These are phyloP conservation scores for Tulasnella sp. DNA, from an alignment of 768 basidiomycete genomes.

Conservation along the genomic window DNA sequence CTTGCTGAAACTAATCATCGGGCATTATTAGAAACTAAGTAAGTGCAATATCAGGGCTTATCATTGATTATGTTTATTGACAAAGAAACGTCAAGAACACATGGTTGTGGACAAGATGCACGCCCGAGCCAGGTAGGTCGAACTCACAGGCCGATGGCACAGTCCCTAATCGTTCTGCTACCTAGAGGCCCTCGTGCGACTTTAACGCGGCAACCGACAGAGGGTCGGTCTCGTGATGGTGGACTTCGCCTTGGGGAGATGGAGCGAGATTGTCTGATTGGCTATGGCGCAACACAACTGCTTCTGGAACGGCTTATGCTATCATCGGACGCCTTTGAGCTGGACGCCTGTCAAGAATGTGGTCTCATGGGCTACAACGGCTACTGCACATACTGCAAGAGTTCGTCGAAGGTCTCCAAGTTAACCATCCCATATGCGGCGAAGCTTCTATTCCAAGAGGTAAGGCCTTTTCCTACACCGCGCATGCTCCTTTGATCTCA, in stretches of 20 bases:
- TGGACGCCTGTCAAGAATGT: conserved; percentile 89
- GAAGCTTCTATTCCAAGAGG: conserved; percentile 86
- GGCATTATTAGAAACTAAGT: conserved; percentile 75
- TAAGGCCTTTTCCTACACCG: conserved; percentile 26
- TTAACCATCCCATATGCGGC: conserved; percentile 95
- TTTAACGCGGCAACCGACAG: conserved; percentile 93
- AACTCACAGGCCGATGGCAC: not conserved
- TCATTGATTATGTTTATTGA: conserved; percentile 1
- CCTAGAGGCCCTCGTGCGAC: conserved; percentile 88
- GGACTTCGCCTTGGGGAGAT: conserved; percentile 96
- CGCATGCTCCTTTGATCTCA: not conserved
- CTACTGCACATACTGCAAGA: conserved; percentile 98
- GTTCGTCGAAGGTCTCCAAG: conserved; percentile 90
- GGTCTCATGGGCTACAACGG: conserved; percentile 91
- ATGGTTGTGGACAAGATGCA: conserved; percentile 99
- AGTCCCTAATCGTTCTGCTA: conserved; percentile 17
- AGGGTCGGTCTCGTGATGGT: conserved; percentile 95
- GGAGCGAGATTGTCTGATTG: conserved; percentile 98
- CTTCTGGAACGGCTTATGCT: conserved; percentile 97
- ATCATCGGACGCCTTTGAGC: conserved; percentile 95
- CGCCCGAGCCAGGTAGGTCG: conserved; percentile 76
- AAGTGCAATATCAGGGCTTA: conserved; percentile 26
- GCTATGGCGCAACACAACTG: conserved; percentile 94
- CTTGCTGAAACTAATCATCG: not conserved
- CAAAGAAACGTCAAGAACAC: conserved; percentile 75